Conservation (phyloP, 2,329 filamentous ascomycete species). For the Cercospora sojina region DNA sequence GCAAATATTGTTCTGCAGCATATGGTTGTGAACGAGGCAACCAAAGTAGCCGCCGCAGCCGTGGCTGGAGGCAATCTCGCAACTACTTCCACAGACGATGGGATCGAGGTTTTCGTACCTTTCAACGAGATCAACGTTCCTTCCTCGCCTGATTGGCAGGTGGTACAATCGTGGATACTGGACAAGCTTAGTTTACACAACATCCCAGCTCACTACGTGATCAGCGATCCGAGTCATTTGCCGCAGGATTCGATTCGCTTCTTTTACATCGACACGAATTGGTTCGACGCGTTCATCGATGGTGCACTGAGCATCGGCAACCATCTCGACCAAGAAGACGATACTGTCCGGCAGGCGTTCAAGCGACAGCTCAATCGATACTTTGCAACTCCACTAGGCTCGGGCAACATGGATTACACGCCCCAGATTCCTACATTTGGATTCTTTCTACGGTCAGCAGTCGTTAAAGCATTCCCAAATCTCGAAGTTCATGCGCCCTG, state of each 20-base stretch:
- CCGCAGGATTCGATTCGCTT: constrained; percentile 13
- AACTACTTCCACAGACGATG: neutral
- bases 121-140: constrained; percentile 15
- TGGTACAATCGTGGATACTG: constrained; percentile 15
- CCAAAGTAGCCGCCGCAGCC: neutral
- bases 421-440: constrained; percentile 10
- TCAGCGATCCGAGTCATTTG: constrained; percentile 7
- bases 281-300: constrained; percentile 18
- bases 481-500: constrained; percentile 7
- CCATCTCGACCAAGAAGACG: constrained; percentile 12
- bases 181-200: constrained; percentile 14
- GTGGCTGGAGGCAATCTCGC: neutral
- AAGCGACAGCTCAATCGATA: constrained; percentile 3
- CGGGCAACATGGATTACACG: neutral
- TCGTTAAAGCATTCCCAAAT: constrained; percentile 8
- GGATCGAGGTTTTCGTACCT: neutral
- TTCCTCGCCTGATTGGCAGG: constrained; percentile 7
- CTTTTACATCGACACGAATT: constrained; percentile 19
- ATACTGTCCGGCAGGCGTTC: constrained; percentile 10
- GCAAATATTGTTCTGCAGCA: neutral
- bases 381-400: neutral
- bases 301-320: constrained; percentile 19
- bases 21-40: neutral
- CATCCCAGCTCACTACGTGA: constrained; percentile 17
- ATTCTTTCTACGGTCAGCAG: constrained; percentile 1